Evolutionary conservation across 176 grass and related monocot genomes (phyloP), one percentile per base, ranked within the genome.

Genomic region (Oryza rufipogon): DNA sequence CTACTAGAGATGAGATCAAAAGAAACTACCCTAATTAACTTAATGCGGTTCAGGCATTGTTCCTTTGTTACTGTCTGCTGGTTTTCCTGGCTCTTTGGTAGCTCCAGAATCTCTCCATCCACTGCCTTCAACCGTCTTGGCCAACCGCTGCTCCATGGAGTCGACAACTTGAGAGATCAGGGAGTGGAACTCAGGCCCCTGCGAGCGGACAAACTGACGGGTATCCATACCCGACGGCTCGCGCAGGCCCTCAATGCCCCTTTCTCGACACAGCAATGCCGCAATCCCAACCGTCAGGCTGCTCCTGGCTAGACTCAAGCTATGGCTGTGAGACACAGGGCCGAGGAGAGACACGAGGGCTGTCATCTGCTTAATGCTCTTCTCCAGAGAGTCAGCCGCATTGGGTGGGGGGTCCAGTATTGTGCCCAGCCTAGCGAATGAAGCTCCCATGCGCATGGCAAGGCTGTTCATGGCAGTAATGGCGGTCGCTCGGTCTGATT

Each of bases 341-440:
- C 45, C 39, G 0, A 79, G 7, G 12, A 44, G 61, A 7, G 60
- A 66, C 61, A 79, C 60, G 39, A 23, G 41, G 61, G 64, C 38
- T 19, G 64, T 63, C 14, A 79, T 12, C 7, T 66, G 60, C 76
- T 79, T 79, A 22, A 79, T 15, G 9, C 61, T 41, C 61, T 79
- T 61, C 60, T 66, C 39, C 14, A 79, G 14, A 28, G 76, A 47
- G 23, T 13, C 28, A 4, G 9, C 9, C 26, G 22, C 32, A 30
- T 6, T 20, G 28, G 73, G 49, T 34, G 49, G 3, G 15, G 73
- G 15, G 11, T 15, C 2, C 1, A 52, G 15, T 19, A 4, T 4
- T 17, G 49, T 58, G 49, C 77, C 77, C 23, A 66, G 39, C 63
- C 41, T 48, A 26, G 30, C 14, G 15, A 79, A 66, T 16, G 41